Conservation (phyloP, 257 asterid species). For the Vinca minor region DNA sequence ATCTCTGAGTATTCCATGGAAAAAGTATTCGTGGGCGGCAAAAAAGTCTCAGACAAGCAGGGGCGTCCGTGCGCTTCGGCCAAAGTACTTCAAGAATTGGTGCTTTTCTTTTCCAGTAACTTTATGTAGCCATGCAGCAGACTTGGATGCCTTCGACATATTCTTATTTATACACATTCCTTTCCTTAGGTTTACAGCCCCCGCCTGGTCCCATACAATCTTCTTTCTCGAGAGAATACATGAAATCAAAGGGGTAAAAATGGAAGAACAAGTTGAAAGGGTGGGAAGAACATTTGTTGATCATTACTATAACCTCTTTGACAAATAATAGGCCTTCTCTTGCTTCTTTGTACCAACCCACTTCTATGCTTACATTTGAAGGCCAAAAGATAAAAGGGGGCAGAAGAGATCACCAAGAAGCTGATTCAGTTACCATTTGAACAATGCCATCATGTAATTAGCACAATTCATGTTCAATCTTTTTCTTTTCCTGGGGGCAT, state of each 20-base stretch:
- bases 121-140: conserved; percentile 45
- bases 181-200: not conserved
- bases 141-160: conserved; percentile 4
- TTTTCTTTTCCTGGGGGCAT: conserved; percentile 36
- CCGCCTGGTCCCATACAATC: conserved; percentile 1
- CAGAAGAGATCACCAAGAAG: conserved; percentile 31
- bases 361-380: conserved; percentile 49
- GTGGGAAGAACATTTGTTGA: conserved; percentile 49
- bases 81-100: too few relatives aligned
- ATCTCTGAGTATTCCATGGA: too few relatives aligned
- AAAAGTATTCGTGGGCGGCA: too few relatives aligned
- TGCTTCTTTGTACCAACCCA: conserved; percentile 35
- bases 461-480: conserved; percentile 52
- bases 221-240: not conserved
- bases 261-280: conserved; percentile 37
- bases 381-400: conserved; percentile 42
- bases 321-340: conserved; percentile 30
- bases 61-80: too few relatives aligned
- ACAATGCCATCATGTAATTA: conserved; percentile 42
- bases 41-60: too few relatives aligned
- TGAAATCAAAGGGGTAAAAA: not conserved
- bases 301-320: conserved; percentile 41
- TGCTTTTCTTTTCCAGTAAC: conserved; percentile 6
- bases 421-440: conserved; percentile 43
- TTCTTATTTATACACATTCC: not conserved